These are phyloP conservation scores for Vairimorpha ceranae DNA, from an alignment of 371 early-diverging fungal species.

Conservation along the genomic window DNA sequence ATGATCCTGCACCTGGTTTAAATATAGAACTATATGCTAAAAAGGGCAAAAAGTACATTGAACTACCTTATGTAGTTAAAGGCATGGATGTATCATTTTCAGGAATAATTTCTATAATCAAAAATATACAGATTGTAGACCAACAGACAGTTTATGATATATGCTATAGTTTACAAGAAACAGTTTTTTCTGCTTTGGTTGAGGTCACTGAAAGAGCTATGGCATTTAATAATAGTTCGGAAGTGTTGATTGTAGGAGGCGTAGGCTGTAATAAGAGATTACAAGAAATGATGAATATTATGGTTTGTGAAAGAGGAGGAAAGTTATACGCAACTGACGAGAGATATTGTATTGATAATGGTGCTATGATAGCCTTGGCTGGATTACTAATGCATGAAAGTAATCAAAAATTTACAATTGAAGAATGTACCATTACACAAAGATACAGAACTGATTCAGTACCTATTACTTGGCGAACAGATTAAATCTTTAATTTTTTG, in stretches of 20 bases:
- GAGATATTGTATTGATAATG: slow-evolving; percentile 95
- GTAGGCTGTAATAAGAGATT: slow-evolving; percentile 83
- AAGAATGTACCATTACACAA: slow-evolving; percentile 83
- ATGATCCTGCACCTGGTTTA: slow-evolving; percentile 92
- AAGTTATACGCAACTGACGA: slow-evolving; percentile 89
- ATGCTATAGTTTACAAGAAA: slow-evolving; percentile 94
- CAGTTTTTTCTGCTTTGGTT: slow-evolving; percentile 90
- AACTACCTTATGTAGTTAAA: slow-evolving; percentile 91
- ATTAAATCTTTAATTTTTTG: slow-evolving; percentile 15
- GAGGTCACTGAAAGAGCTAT: slow-evolving; percentile 99
- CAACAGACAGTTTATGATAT: slow-evolving; percentile 72
- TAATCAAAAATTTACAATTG: slow-evolving; percentile 67
- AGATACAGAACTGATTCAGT: slow-evolving; percentile 80
- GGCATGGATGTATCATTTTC: slow-evolving; percentile 99
- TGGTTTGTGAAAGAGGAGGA: slow-evolving; percentile 82
- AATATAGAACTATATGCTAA: slow-evolving; percentile 92
- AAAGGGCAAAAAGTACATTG: slow-evolving; percentile 73
- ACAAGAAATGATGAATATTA: slow-evolving; percentile 92
- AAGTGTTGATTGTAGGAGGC: slow-evolving; percentile 94
- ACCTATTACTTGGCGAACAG: slow-evolving; percentile 72
- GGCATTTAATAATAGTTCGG: slow-evolving; percentile 83
- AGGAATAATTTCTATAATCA: slow-evolving; percentile 82
- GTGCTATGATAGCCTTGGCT: slow-evolving; percentile 98
- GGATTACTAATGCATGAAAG: slow-evolving; percentile 65
- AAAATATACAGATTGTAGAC: slow-evolving; percentile 64